Evolutionary conservation across 1,284 basidiomycete genomes (phyloP).

Genomic region (Ganoderma lucidum): DNA sequence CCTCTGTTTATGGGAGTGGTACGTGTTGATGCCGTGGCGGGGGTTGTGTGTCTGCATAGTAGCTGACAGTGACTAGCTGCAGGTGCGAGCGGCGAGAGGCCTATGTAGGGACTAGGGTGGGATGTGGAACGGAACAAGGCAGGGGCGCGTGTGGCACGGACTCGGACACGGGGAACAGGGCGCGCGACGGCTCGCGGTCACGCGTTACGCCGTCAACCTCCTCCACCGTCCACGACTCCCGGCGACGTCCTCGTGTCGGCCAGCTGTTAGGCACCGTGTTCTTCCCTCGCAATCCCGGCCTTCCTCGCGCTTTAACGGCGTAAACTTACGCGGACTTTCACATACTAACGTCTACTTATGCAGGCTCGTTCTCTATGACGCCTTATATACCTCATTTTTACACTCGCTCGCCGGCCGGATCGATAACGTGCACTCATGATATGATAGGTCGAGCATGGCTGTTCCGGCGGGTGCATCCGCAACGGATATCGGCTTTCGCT

Average conservation of each 20-base stretch:
- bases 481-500: background rate
- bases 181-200: constrained; percentile 12
- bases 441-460: background rate
- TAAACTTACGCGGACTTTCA: background rate
- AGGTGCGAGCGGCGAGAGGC: background rate
- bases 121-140: background rate
- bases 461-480: background rate
- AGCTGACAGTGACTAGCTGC: background rate
- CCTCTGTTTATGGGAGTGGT: constrained; percentile 62
- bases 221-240: background rate
- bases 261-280: background rate
- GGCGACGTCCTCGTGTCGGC: background rate
- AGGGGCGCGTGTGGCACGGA: background rate
- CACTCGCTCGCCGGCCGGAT: background rate
- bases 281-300: background rate
- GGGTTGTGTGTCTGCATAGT: constrained; percentile 39
- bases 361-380: background rate
- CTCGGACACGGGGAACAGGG: background rate
- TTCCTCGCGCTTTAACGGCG: background rate
- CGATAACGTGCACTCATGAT: background rate
- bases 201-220: constrained; percentile 7
- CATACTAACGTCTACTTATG: background rate
- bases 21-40: constrained; percentile 50
- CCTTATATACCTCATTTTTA: constrained; percentile 11
- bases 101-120: background rate